A percentile compares a stretch with the other conserved stretches of the same genome.
These are phyloP conservation scores for Cotoneaster glaucophyllus DNA, from an alignment of 306 rosid species.

Conservation along the genomic window DNA sequence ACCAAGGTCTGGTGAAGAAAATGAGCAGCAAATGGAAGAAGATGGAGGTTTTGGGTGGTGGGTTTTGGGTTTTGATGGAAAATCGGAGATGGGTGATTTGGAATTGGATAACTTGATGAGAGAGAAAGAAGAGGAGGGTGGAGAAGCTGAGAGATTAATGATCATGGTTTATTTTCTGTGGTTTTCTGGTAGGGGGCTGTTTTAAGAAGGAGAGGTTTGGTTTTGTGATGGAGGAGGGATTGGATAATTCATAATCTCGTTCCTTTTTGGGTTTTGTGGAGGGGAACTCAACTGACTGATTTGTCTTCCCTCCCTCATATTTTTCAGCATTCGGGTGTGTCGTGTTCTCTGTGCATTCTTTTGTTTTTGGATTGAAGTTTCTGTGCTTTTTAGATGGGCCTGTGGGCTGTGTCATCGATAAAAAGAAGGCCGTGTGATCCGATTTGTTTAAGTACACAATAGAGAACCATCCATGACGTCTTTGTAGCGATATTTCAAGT, in stretches of 20 bases:
- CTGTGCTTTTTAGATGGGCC: neutral
- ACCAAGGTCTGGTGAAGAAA: slow-evolving; percentile 31
- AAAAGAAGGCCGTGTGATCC: neutral
- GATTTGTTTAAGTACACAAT: neutral
- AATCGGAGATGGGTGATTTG: slow-evolving; percentile 40
- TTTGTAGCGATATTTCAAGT: too few species aligned
- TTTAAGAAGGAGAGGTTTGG: slow-evolving; percentile 21
- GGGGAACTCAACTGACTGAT: slow-evolving; percentile 35
- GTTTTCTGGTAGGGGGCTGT: neutral
- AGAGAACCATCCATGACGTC: too few species aligned
- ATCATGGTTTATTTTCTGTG: slow-evolving; percentile 52
- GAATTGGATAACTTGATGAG: slow-evolving; percentile 42
- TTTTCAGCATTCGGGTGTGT: slow-evolving; percentile 16
- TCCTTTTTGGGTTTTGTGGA: slow-evolving; percentile 54
- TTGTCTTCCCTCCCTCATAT: slow-evolving; percentile 24
- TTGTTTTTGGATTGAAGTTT: neutral
- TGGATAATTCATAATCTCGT: slow-evolving; percentile 56
- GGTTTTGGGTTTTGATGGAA: slow-evolving; percentile 41
- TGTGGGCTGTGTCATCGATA: neutral
- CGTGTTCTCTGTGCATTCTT: neutral
- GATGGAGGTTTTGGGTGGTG: slow-evolving; percentile 45
- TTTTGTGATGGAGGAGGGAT: slow-evolving; percentile 19
- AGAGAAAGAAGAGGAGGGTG: slow-evolving; percentile 48
- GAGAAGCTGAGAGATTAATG: slow-evolving; percentile 53
- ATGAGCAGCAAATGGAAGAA: slow-evolving; percentile 24